Base-by-base conservation (phyloP, 208 protist species). In the Herpetomonas tarakana region DNA sequence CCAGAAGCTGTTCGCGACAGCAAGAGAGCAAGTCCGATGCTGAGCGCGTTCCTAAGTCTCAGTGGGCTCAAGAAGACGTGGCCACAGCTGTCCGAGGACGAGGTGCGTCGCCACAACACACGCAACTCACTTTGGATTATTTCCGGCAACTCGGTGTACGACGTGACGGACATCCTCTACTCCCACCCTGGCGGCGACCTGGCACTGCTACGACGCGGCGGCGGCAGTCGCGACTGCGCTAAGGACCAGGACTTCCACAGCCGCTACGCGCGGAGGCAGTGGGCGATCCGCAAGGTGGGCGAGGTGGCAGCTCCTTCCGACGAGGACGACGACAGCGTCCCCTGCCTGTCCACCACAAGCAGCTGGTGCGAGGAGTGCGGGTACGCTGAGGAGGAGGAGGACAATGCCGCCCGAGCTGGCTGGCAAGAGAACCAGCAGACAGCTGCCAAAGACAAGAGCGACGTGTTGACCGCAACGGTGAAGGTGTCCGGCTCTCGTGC, bases 51-150 rank as follows among this genome's bases (percentile, higher is more conserved):
- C 0, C 50, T 82, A 0, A 46, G 44, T 22, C 52, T 82, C 6
- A 68, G 66, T 46, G 79, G 74, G 9, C 63, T 91, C 0, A 65
- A 39, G 30, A 76, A 65, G 53, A 25, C 68, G 30, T 92, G 82
- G 77, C 79, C 79, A 7, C n/a, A 71, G 3, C 65, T 86, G 18
- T 71, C 70, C 41, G 69, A 81, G 46, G 82, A 92, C 51, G 83
- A 93, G 47, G 69, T 91, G 2, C 74, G 74, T 0, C 24, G 67
- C 22, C 82, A 93, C 74, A 91, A 81, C 59, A 71, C 77, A 18
- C 71, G 80, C 41, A 54, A 46, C n/a, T 87, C 81, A 4, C 57
- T 88, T 45, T 94, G 83, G 83, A 88, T 91, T 52, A 70, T 94
- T 27, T 75, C 74, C 1, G 83, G 80, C n/a, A 79, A 82, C 60